Base-by-base conservation (phyloP, 2,329 filamentous ascomycete genomes). In the Rhinocladiella mackenziei region DNA sequence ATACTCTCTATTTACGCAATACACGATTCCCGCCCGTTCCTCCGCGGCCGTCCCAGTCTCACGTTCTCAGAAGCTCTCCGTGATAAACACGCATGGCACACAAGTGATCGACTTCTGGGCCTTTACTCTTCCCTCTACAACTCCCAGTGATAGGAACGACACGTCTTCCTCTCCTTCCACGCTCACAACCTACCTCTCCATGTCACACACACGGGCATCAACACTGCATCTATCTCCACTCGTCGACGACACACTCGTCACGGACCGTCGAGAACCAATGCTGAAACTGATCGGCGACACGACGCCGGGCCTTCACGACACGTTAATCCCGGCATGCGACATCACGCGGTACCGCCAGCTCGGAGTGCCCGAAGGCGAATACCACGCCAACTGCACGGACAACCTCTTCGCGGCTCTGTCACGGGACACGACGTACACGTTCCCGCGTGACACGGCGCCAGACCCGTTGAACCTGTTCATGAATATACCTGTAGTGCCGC, bases 81-180 rank as follows among this genome's bases (percentile, higher is more conserved):
- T 74, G 43, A 66, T 63, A 55, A 74, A 74, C 56, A 72, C 70
- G 1, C 57, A 67, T 44, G 72, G 71, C 39, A 69, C 70, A 39
- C 71, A 74, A 58, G 71, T 75, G 14, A 61, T 74, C 29, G 72
- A 75, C 53, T 72, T 71, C 33, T 74, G 69, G 69, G 68, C 68
- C 2, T 68, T 74, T n/a, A n/a, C n/a, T n/a, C n/a, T n/a, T n/a
- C n/a, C n/a, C n/a, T n/a, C n/a, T n/a, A n/a, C n/a, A n/a, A 8
- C 58, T 67, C 10, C 36, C 40, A 11, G 15, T 19, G n/a, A 3
- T 18, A 3, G 11, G 10, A 7, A 31, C 42, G 17, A 17, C 34
- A 17, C 25, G n/a, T n/a, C n/a, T n/a, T n/a, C 31, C 22, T 28
- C 39, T 23, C 13, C n/a, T 20, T 5, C 29, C n/a, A 44, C 37